phyloP scores from a whole-genome alignment of 805 yeast genomes.

The Suhomyces kilbournensis region DNA sequence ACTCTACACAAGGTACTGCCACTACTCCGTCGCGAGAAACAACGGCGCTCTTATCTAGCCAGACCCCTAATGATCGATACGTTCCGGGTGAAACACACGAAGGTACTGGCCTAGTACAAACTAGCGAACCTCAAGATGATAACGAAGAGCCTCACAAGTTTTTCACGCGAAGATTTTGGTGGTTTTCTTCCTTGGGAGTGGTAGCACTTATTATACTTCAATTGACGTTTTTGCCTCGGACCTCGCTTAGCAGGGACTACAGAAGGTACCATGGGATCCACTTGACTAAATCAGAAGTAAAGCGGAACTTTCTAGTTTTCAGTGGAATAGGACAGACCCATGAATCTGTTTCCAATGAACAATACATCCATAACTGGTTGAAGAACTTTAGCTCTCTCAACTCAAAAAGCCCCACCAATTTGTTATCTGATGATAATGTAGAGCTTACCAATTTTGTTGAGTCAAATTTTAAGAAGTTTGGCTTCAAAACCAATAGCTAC shows the following conservation, averaged over 20 bases:
- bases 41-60: neutral
- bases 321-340: slow-evolving; percentile 24
- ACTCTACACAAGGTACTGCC: neutral
- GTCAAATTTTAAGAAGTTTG: slow-evolving; percentile 24
- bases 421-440: slow-evolving; percentile 24
- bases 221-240: slow-evolving; percentile 75
- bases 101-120: neutral
- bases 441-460: slow-evolving; percentile 26
- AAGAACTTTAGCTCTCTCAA: slow-evolving; percentile 26
- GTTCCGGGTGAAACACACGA: neutral
- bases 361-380: slow-evolving; percentile 26
- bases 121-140: neutral
- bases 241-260: slow-evolving; percentile 78
- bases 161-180: slow-evolving; percentile 33
- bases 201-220: slow-evolving; percentile 54
- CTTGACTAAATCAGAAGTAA: slow-evolving; percentile 66
- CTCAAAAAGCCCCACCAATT: slow-evolving; percentile 15
- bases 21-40: neutral
- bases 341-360: slow-evolving; percentile 20
- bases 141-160: neutral
- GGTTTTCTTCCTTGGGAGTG: slow-evolving; percentile 48
- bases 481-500: slow-evolving; percentile 19
- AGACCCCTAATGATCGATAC: neutral
- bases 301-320: slow-evolving; percentile 52
- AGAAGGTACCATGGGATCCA: slow-evolving; percentile 67